Base-by-base conservation (phyloP, 345 rosid genomes). In the Xanthoceras sorbifolium region DNA sequence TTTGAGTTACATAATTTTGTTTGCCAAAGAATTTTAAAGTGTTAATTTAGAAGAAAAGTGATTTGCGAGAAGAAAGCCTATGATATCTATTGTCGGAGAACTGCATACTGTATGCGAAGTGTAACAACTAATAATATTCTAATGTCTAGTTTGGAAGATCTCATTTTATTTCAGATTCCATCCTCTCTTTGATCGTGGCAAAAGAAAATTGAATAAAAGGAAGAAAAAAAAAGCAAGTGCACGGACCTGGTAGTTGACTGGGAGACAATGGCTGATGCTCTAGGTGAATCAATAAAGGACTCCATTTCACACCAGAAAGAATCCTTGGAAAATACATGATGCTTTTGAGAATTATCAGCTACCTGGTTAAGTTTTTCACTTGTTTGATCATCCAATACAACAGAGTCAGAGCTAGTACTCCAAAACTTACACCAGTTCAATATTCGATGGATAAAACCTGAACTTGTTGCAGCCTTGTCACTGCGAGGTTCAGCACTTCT, bases 191-290 rank as follows among this genome's bases (percentile, higher is more conserved):
- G n/a, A 55, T 12, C 12, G 4, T 3, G 23, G 38, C 1, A 36
- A 60, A 57, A 1, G 34, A 40, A 52, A 50, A 22, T 48, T 3
- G 54, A 74, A 50, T 67, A 52, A 76, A 68, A 57, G 54, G 54
- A 42, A 76, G 73, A 64, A 29, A 55, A 72, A 61, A 46, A 15
- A 62, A 80, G 71, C 15, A 3, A 44, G 60, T 64, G 73, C 65
- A 63, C 55, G 31, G 60, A 95, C 99, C 99, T 93, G 84, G 90
- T 92, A 74, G 40, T 86, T 26, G 97, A 88, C 80, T 78, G 84
- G 64, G 87, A 22, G 72, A 91, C 85, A 81, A 80, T 20, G 46
- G 50, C 76, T 9, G 82, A 88, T 72, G 93, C 99, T 78, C 74
- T 82, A 44, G 80, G 77, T 29, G 93, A 83, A 76, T 79, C 57